Evolutionary conservation across 129 eudicot genomes (phyloP), one percentile per base, ranked within the genome.

Genomic region (Flaveria sonorensis): DNA sequence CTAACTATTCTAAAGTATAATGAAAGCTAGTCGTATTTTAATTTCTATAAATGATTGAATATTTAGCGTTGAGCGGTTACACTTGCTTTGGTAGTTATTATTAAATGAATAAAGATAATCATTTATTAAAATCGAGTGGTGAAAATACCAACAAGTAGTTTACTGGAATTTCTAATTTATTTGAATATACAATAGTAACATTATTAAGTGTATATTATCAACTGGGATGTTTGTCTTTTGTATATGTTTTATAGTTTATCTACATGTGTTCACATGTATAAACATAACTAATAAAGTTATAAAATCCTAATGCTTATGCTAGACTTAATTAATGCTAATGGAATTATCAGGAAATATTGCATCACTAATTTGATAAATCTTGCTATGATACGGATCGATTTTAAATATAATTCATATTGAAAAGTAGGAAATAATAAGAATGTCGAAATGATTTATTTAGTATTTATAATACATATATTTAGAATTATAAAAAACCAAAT

Each of bases 1-100:
- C 73, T 73, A 73, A 74, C 66, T 80, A 73, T 80, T 80, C 79
- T 45, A 50, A 72, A 55, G 12, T 10, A 77, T 52, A 52, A 52
- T 16, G 6, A 28, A 39, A 56, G 36, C n/a, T 60, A 26, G 55
- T 60, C 60, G 15, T 62, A 47, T 60, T 26, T 63, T 39, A 4
- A n/a, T 7, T 45, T 57, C 24, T 45, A 62, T 8, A 16, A 75
- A 26, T 48, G 36, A 74, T 12, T 73, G 60, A 59, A 74, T 74
- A 43, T 56, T 0, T 19, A 55, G 24, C 72, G 46, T 62, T 11
- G 19, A 74, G 60, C 71, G 72, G 79, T 75, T 75, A 63, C 68
- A 75, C 79, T 62, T 28, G 79, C 68, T 63, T 20, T 63, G 79
- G 48, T 63, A 75, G 79, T 75, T 75, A 47, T 13, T 57, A 68